Evolutionary conservation across 306 rosid genomes (phyloP).

Genomic region (Canavalia gladiata): DNA sequence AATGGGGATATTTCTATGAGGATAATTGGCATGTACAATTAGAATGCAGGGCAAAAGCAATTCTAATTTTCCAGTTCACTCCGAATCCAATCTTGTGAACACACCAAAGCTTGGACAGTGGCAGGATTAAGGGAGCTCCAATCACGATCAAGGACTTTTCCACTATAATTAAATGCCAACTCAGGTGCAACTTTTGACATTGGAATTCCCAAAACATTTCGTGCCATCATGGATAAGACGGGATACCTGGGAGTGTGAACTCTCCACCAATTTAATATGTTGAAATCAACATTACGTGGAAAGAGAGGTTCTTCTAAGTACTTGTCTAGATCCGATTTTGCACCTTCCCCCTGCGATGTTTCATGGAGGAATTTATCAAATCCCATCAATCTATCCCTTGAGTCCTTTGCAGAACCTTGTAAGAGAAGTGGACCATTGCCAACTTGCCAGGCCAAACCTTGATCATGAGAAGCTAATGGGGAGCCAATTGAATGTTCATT

Average conservation of each 20-base stretch:
- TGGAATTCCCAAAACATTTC: constrained; percentile 85
- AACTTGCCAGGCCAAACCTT: constrained; percentile 80
- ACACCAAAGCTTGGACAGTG: constrained; percentile 90
- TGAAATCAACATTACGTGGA: constrained; percentile 87
- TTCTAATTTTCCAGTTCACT: constrained; percentile 87
- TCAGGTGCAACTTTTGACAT: constrained; percentile 79
- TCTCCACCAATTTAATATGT: constrained; percentile 93
- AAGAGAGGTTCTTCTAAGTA: constrained; percentile 96
- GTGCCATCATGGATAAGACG: constrained; percentile 94
- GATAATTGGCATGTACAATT: constrained; percentile 55
- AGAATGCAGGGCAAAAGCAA: constrained; percentile 40
- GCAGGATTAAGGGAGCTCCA: constrained; percentile 79
- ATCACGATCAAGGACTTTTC: constrained; percentile 74
- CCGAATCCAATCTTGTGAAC: constrained; percentile 95
- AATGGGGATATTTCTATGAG: constrained; percentile 33
- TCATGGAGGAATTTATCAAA: constrained; percentile 93
- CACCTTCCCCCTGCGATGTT: constrained; percentile 78
- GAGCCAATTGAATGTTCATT: constrained; percentile 85
- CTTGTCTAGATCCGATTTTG: constrained; percentile 89
- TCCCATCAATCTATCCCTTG: constrained; percentile 90
- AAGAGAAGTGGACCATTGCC: constrained; percentile 63
- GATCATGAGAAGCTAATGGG: constrained; percentile 81
- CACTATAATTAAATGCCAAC: constrained; percentile 62
- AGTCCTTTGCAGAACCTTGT: constrained; percentile 66
- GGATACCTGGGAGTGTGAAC: constrained; percentile 98